phyloP scores from a whole-genome alignment of 2,329 filamentous ascomycete genomes.

The Leptodontidium sp. region DNA sequence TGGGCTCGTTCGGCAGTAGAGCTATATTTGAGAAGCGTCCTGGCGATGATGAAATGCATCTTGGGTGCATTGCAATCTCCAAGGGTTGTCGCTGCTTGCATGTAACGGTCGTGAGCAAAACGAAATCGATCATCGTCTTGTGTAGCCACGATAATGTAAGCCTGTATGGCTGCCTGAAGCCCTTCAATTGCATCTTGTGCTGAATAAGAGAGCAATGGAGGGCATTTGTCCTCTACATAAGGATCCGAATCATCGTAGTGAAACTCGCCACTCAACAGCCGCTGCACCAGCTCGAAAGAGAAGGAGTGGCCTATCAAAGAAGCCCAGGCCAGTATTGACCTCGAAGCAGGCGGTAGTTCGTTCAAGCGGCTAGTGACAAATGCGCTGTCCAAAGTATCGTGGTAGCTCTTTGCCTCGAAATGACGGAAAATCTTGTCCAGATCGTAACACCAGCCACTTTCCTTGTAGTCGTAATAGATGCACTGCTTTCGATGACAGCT shows the following conservation, averaged over 20 bases:
- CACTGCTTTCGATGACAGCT: conserved; percentile 86
- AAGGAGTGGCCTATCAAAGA: conserved; percentile 84
- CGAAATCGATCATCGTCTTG: conserved; percentile 87
- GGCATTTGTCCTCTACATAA: conserved; percentile 47
- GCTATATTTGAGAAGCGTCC: conserved; percentile 79
- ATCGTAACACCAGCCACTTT: conserved; percentile 84
- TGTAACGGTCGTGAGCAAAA: conserved; percentile 88
- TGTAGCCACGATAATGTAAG: conserved; percentile 81
- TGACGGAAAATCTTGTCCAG: conserved; percentile 86
- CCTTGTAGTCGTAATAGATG: conserved; percentile 89
- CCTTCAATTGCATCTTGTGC: conserved; percentile 77
- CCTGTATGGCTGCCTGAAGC: conserved; percentile 81
- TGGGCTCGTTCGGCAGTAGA: conserved; percentile 66
- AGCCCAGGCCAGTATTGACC: conserved; percentile 85
- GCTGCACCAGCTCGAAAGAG: conserved; percentile 82
- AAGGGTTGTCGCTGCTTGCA: conserved; percentile 75
- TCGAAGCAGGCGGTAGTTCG: conserved; percentile 77
- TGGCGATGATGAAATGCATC: conserved; percentile 92
- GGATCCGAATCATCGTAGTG: conserved; percentile 57
- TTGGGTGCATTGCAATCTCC: conserved; percentile 73
- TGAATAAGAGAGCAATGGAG: conserved; percentile 55
- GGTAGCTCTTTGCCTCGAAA: conserved; percentile 80
- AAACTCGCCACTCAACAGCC: conserved; percentile 79
- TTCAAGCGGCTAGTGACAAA: conserved; percentile 82
- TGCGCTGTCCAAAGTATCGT: conserved; percentile 80